A percentile compares a stretch with the other conserved stretches of the same genome.
Conservation (phyloP, 2,329 filamentous ascomycete genomes). For the Monilinia laxa region DNA sequence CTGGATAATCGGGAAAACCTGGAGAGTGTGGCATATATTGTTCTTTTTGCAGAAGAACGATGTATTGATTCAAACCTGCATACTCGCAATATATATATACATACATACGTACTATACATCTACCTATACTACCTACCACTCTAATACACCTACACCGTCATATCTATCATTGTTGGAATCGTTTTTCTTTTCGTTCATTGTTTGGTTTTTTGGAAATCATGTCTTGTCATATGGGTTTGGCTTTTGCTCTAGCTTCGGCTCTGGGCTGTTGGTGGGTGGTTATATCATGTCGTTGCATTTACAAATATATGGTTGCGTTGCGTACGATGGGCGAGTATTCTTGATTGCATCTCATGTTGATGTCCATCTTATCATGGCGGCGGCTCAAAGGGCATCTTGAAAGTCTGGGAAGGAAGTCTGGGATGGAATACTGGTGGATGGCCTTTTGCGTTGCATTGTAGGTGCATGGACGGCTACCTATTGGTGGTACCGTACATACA, state of each 20-base stretch:
- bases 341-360: slow-evolving; percentile 15
- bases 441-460: not conserved
- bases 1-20: not conserved
- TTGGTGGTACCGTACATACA: not conserved
- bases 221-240: slow-evolving; percentile 1
- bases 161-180: not conserved
- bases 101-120: slow-evolving; percentile 5
- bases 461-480: not conserved
- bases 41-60: not conserved
- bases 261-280: slow-evolving; percentile 13
- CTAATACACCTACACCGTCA: slow-evolving; percentile 5
- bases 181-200: not conserved
- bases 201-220: slow-evolving; percentile 1
- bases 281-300: slow-evolving; percentile 20
- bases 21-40: not conserved
- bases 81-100: slow-evolving; percentile 1
- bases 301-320: slow-evolving; percentile 14
- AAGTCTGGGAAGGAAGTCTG: not conserved
- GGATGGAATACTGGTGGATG: not conserved
- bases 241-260: not conserved
- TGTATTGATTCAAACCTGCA: not conserved
- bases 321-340: slow-evolving; percentile 3
- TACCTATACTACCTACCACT: not conserved
- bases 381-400: slow-evolving; percentile 2
- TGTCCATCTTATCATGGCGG: slow-evolving; percentile 5